Evolutionary conservation across 108 stramenopile genomes (phyloP), one percentile per base, ranked within the genome.

Genomic region (Cyclotella sp.): DNA sequence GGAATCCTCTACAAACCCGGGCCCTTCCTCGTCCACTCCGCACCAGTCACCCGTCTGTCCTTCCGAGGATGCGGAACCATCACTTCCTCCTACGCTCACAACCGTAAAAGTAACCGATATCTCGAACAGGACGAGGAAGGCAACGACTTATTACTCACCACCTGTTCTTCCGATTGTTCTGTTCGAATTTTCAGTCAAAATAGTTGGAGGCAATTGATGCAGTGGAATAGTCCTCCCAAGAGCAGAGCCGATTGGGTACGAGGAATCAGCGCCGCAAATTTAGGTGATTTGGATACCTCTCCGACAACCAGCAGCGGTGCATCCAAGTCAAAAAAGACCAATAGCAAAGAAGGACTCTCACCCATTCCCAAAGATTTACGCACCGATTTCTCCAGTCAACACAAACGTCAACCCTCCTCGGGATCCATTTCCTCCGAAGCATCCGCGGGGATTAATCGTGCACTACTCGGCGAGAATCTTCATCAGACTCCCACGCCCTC

Each of bases 81-180:
- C 40, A 89, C 86, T 42, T 90, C 89, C 9, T 82, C 77, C 27
- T 24, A 53, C 19, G 15, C 44, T 34, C 85, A 78, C 61, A 77
- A 84, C 60, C 49, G 42, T 29, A 58, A 44, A 45, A 24, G 63
- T 11, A 77, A 60, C 63, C 22, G 21, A 1, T 29, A 15, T 16
- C 10, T 18, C 46, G 11, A 46, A 12, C 53, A 78, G 21, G 76
- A 80, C 8, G 75, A 75, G 39, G 82, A 89, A 45, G 95, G 92
- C 16, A 95, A 93, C 61, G 95, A 95, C 75, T 73, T 95, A 52
- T 74, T 95, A 58, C 63, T 95, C 58, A 93, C 95, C 34, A 87
- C 80, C 46, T 95, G 90, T 64, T 67, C 79, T 13, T 49, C 63
- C 0, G 91, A 92, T 57, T 86, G 74, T 18, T 70, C 85, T 0